A percentile compares a stretch with the other conserved stretches of the same genome.
phyloP scores from a whole-genome alignment of 106 monocot species.

The Posidonia australis region DNA sequence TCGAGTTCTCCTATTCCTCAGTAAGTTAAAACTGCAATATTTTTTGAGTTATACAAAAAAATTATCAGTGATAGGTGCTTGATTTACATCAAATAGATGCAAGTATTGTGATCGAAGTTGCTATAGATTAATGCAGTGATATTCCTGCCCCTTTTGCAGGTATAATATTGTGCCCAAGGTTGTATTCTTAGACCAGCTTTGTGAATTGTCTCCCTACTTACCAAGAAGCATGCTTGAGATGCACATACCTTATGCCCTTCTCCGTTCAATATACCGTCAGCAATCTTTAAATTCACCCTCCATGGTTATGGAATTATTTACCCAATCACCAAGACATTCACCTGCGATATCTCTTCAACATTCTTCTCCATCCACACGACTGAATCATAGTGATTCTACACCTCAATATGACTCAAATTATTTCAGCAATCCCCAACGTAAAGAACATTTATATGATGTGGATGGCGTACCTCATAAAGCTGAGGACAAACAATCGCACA shows the following conservation, averaged over 20 bases:
- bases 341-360: conserved; percentile 66
- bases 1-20: too few species aligned
- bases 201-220: conserved; percentile 64
- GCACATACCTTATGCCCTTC: conserved; percentile 76
- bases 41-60: too few species aligned
- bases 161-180: conserved; percentile 59
- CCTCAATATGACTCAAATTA: conserved; percentile 36
- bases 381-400: conserved; percentile 32
- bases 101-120: too few species aligned
- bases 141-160: conserved; percentile 29
- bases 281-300: conserved; percentile 33
- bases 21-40: too few species aligned
- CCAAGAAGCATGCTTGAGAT: conserved; percentile 86
- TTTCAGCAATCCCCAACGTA: conserved; percentile 20
- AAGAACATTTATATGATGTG: conserved; percentile 38
- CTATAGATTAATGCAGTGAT: too few species aligned
- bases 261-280: conserved; percentile 63
- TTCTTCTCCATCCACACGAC: conserved; percentile 58
- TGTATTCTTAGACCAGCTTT: conserved; percentile 89
- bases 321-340: conserved; percentile 67
- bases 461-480: conserved; percentile 13
- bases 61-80: too few species aligned
- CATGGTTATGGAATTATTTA: conserved; percentile 23
- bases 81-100: too few species aligned
- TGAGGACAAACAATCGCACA: conserved; percentile 29